These are phyloP conservation scores for Coelastrella sp. DNA, from an alignment of 139 green algal genomes.

Conservation along the genomic window DNA sequence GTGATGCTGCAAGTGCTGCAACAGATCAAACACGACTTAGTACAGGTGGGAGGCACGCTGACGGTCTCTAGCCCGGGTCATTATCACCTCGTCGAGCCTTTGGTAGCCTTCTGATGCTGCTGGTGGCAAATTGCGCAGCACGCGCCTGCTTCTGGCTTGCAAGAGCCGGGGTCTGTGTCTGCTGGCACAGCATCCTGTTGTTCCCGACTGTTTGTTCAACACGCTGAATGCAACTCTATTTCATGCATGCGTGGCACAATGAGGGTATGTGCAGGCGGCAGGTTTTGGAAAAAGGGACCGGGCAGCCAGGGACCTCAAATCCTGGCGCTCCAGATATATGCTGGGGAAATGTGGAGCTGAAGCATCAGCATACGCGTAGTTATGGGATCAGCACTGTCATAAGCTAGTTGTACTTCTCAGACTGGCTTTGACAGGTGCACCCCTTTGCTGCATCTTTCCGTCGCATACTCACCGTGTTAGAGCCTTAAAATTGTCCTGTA, in stretches of 20 bases:
- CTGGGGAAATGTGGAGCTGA: no score
- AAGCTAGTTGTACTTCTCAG: no score
- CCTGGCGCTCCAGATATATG: not conserved
- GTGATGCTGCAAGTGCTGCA: not conserved
- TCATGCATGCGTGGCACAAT: no score
- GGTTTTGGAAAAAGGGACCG: not conserved
- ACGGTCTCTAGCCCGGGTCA: no score
- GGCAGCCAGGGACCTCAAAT: not conserved
- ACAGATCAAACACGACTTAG: not conserved
- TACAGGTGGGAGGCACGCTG: no score
- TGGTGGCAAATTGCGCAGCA: not conserved
- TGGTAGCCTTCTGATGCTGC: not conserved
- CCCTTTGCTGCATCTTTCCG: no score
- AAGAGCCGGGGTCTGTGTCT: conserved; percentile 7
- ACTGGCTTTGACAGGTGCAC: not conserved
- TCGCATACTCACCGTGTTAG: no score
- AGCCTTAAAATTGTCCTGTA: not conserved
- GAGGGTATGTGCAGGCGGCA: no score
- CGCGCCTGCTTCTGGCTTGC: not conserved
- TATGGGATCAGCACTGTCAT: no score
- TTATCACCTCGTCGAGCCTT: not conserved
- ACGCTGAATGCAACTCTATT: no score
- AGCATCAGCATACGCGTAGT: no score
- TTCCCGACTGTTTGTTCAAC: no score
- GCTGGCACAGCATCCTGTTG: conserved; percentile 10